phyloP scores from a whole-genome alignment of 352 stramenopile genomes.

The Phytophthora fragariae region DNA sequence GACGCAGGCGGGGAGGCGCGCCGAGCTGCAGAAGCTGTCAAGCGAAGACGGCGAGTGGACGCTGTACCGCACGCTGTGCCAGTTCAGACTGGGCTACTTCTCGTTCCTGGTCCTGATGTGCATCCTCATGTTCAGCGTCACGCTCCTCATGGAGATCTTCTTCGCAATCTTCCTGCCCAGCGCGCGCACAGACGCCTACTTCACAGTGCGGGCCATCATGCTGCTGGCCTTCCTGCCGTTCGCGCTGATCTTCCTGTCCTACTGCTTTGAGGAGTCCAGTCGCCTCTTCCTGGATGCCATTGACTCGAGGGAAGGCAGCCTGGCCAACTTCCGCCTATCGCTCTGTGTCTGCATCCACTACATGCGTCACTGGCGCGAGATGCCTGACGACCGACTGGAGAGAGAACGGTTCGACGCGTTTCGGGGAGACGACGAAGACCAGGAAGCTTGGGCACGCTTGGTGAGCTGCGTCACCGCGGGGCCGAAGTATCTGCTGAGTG shows the following conservation, averaged over 20 bases:
- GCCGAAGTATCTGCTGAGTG: constrained; percentile 45
- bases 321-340: constrained; percentile 87
- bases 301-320: constrained; percentile 81
- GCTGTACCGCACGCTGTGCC: constrained; percentile 80
- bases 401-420: constrained; percentile 56
- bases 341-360: constrained; percentile 89
- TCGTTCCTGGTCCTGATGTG: constrained; percentile 90
- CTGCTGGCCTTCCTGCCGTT: constrained; percentile 78
- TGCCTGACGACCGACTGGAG: constrained; percentile 82
- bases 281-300: constrained; percentile 88
- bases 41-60: constrained; percentile 69
- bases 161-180: constrained; percentile 91
- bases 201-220: constrained; percentile 74
- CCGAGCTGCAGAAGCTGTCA: constrained; percentile 78
- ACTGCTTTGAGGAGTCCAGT: constrained; percentile 87
- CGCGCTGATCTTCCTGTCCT: constrained; percentile 85
- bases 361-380: constrained; percentile 77
- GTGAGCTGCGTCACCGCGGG: constrained; percentile 48
- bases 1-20: constrained; percentile 60
- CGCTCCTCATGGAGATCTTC: constrained; percentile 91
- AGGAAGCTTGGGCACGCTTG: constrained; percentile 67
- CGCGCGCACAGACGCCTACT: constrained; percentile 73
- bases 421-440: constrained; percentile 61
- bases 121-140: constrained; percentile 92
- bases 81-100: constrained; percentile 91